Evolutionary conservation across 2,329 filamentous ascomycete species (phyloP).

Genomic region (Penicillium thymicola): DNA sequence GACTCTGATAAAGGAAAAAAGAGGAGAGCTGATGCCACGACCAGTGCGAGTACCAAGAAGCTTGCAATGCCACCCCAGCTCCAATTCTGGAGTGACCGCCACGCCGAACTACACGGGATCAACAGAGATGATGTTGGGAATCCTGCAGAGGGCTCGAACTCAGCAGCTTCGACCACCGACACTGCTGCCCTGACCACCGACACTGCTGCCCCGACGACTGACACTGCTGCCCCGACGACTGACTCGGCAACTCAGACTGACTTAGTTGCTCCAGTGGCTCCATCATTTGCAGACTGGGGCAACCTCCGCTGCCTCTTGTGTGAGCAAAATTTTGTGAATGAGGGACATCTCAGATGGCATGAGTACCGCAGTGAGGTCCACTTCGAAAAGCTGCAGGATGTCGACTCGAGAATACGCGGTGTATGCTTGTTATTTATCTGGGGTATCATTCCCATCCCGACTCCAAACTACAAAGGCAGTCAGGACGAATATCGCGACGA

Average conservation of each 20-base stretch:
- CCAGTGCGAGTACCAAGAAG: constrained; percentile 39
- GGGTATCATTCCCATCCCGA: neutral
- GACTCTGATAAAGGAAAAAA: constrained; percentile 47
- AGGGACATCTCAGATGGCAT: constrained; percentile 56
- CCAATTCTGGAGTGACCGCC: constrained; percentile 69
- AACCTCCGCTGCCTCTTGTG: constrained; percentile 62
- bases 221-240: neutral
- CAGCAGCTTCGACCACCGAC: constrained; percentile 19
- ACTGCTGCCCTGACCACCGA: neutral
- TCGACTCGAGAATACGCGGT: neutral
- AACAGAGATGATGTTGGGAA: constrained; percentile 32
- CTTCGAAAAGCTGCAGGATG: neutral
- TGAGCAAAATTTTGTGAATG: constrained; percentile 55
- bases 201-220: neutral
- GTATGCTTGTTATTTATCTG: neutral
- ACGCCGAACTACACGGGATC: constrained; percentile 63
- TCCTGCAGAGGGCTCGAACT: constrained; percentile 17
- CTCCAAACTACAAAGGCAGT: neutral
- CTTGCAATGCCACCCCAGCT: constrained; percentile 61
- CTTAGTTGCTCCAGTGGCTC: constrained; percentile 39
- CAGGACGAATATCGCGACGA: neutral
- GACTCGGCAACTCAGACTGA: constrained; percentile 6
- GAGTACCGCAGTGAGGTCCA: neutral
- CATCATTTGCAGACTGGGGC: constrained; percentile 60
- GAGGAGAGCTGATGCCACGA: constrained; percentile 44